Conservation (phyloP, 2,329 filamentous ascomycete genomes). For the Aspergillus latus region DNA sequence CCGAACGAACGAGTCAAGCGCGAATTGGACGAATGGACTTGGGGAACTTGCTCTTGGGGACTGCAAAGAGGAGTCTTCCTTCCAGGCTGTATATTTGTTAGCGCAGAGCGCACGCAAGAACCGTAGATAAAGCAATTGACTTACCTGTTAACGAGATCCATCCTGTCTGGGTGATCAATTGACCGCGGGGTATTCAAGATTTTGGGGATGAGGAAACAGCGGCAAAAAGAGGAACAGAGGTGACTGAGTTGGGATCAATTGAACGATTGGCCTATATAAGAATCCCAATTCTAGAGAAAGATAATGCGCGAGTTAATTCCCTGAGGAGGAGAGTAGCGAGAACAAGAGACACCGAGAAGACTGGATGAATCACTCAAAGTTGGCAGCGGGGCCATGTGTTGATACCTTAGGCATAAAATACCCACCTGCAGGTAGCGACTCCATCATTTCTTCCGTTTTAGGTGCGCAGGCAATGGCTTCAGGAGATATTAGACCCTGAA, state of each 20-base stretch:
- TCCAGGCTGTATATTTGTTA: slow-evolving; percentile 66
- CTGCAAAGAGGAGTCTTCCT: slow-evolving; percentile 89
- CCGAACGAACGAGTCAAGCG: slow-evolving; percentile 1
- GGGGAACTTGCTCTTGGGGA: slow-evolving; percentile 84
- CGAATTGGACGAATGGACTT: slow-evolving; percentile 22
- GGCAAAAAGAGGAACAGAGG: background rate
- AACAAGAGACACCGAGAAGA: background rate
- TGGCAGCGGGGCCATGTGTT: background rate
- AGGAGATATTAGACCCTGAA: too few relatives aligned
- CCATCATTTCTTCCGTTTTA: background rate
- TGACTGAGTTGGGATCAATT: background rate
- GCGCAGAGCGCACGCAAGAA: slow-evolving; percentile 13
- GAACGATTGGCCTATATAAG: background rate
- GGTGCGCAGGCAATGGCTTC: background rate
- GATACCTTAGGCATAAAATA: background rate
- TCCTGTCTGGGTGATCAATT: slow-evolving; percentile 29
- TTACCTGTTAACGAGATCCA: slow-evolving; percentile 65
- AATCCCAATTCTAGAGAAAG: background rate
- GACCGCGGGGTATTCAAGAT: slow-evolving; percentile 23
- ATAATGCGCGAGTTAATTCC: background rate
- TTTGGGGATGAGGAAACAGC: background rate
- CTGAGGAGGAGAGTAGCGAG: background rate
- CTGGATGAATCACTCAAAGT: background rate
- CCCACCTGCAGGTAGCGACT: background rate
- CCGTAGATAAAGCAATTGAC: slow-evolving; percentile 26